Conservation (phyloP, 2,329 filamentous ascomycete species). For the Nothomitra cinnamomea region DNA sequence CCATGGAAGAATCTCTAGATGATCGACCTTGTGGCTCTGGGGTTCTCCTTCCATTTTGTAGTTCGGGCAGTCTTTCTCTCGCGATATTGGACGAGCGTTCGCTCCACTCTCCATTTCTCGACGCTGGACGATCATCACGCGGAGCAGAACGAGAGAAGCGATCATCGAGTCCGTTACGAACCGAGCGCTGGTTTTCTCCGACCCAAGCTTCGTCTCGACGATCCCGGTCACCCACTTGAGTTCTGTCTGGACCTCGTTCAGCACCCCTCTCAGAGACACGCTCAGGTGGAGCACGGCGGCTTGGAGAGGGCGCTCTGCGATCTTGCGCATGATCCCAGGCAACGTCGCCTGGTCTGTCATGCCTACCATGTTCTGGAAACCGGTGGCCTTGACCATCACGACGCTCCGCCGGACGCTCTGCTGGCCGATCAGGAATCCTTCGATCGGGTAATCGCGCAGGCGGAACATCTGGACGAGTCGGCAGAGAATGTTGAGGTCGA, state of each 20-base stretch:
- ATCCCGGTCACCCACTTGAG: constrained; percentile 1
- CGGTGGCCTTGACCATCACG: constrained; percentile 18
- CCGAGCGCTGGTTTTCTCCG: not conserved
- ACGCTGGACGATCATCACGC: not conserved
- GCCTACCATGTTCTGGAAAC: constrained; percentile 25
- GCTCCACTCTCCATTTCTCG: constrained; percentile 4
- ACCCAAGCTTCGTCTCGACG: constrained; percentile 3
- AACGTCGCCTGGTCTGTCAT: constrained; percentile 21
- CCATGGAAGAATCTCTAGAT: constrained; percentile 5
- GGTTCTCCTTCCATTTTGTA: constrained; percentile 3
- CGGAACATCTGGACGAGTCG: constrained; percentile 41
- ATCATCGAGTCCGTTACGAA: constrained; percentile 23
- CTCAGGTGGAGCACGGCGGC: constrained; percentile 11
- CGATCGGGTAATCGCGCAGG: constrained; percentile 22
- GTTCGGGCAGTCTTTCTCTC: constrained; percentile 3
- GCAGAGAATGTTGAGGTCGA: constrained; percentile 26
- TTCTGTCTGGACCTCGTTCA: constrained; percentile 1
- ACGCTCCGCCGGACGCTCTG: constrained; percentile 18
- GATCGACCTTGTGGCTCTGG: constrained; percentile 1
- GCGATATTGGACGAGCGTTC: not conserved
- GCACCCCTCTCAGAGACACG: not conserved
- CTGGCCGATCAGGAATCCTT: constrained; percentile 9
- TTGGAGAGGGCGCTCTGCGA: constrained; percentile 19
- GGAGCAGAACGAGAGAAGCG: constrained; percentile 21
- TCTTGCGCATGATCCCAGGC: constrained; percentile 18